These are phyloP conservation scores for Candida parachauliodes DNA, from an alignment of 805 yeast species.

Conservation along the genomic window DNA sequence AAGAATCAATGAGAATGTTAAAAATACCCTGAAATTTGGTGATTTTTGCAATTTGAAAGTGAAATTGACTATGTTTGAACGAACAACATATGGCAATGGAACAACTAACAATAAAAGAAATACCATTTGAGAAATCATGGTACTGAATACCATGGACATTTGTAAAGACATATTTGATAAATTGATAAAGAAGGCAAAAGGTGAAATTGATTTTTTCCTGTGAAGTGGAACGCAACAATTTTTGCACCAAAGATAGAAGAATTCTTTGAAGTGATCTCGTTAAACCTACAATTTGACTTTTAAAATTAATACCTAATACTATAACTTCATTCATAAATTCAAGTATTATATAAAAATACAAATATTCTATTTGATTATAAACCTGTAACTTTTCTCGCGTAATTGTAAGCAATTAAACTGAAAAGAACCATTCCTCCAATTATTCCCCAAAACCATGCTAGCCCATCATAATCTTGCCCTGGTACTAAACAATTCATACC, in stretches of 20 bases:
- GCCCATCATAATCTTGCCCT: conserved; percentile 59
- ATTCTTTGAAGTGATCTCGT: conserved; percentile 9
- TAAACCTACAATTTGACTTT: too few species aligned
- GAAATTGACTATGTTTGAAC: conserved; percentile 40
- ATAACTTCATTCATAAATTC: too few species aligned
- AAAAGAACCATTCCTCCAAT: conserved; percentile 31
- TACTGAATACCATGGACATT: conserved; percentile 44
- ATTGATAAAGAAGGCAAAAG: conserved; percentile 1
- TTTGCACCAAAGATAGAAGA: too few species aligned
- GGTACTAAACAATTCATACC: conserved; percentile 98
- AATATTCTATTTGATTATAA: conserved; percentile 15
- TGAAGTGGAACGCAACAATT: too few species aligned
- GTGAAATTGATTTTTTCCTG: too few species aligned
- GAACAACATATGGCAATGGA: conserved; percentile 51
- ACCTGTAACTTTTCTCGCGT: conserved; percentile 39
- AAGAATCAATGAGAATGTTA: conserved; percentile 37
- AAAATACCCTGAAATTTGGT: conserved; percentile 44
- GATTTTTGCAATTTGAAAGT: conserved; percentile 31
- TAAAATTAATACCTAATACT: too few species aligned
- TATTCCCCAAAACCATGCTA: conserved; percentile 41
- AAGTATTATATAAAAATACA: too few species aligned
- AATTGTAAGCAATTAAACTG: conserved; percentile 35
- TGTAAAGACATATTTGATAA: conserved; percentile 39
- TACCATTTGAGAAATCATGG: conserved; percentile 52
- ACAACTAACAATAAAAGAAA: conserved; percentile 45